A percentile compares a stretch with the other conserved stretches of the same genome.
Evolutionary conservation across 2,329 filamentous ascomycete species (phyloP).

Genomic region (Beauveria varroae): DNA sequence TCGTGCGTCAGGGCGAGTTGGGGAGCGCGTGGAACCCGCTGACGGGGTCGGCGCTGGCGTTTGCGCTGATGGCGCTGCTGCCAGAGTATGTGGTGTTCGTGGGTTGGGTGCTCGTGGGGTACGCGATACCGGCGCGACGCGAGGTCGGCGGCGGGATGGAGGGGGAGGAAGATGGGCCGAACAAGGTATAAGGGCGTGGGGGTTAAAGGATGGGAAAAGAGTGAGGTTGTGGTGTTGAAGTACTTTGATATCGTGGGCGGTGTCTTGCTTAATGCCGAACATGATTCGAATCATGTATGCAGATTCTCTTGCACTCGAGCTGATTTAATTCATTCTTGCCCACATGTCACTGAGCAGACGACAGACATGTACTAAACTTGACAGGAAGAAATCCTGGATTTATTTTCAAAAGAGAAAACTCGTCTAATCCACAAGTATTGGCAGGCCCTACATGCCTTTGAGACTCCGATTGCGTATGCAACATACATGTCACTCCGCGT

Average conservation of each 20-base stretch:
- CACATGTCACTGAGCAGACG: background rate
- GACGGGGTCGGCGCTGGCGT: conserved; percentile 13
- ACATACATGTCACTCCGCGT: background rate
- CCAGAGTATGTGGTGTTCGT: conserved; percentile 14
- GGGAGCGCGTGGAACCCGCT: conserved; percentile 16
- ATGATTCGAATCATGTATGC: no score
- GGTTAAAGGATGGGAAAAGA: background rate
- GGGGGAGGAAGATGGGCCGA: background rate
- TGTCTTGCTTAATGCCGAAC: background rate
- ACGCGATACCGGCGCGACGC: conserved; percentile 2
- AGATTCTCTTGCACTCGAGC: no score
- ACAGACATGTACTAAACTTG: background rate
- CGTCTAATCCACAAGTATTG: background rate
- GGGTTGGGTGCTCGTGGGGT: conserved; percentile 13
- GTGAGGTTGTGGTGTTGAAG: no score
- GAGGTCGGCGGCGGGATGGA: background rate
- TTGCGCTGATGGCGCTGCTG: conserved; percentile 15
- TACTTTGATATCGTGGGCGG: conserved; percentile 11
- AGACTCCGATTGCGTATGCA: background rate
- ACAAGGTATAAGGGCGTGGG: background rate
- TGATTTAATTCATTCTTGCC: background rate
- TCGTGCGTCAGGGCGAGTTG: conserved; percentile 2
- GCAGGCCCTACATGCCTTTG: background rate
- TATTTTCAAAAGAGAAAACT: background rate
- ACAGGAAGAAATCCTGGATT: background rate